Base-by-base conservation (phyloP, 179 eudicot species). In the Silene noctiflora region DNA sequence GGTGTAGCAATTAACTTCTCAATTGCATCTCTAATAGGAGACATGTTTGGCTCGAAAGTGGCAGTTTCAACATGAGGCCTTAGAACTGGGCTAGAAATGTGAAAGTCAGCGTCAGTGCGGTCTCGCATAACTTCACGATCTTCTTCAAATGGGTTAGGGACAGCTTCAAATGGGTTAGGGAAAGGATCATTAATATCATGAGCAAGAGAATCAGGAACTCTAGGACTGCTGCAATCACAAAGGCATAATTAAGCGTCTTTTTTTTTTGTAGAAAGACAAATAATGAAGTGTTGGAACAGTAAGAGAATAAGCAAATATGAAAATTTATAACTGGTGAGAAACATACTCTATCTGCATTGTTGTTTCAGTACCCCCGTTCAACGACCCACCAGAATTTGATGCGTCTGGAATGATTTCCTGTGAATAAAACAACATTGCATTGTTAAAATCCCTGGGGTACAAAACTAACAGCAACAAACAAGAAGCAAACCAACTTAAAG, bases 101-200 rank as follows among this genome's bases (percentile, higher is more conserved):
- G 73, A 67, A 71, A 66, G 62, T 79, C 85, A 77, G 56, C 69
- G 10, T 9, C 76, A 72, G 3, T 55, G 51, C 81, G 80, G 67
- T 88, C 91, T 67, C 97, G 96, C 89, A 85, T 71, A 4, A 48
- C 27, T 82, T 91, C 97, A 66, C 80, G 61, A 66, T 71, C 72
- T 25, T 76, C 80, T 69, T 64, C 83, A 33, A 19, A 39, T 8
- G 44, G 80, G 58, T 35, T 81, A 39, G 80, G 82, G 70, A 71
- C 74, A 56, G 65, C 80, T 69, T 63, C 83, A 42, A 19, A 39
- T 8, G 44, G 80, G 58, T 39, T 80, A 39, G 80, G 82, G 68
- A 71, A 74, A 48, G 68, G 73, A 72, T 76, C 69, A 51, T 2
- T 58, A 27, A n/a, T 65, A 63, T 20, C 79, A 39, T 31, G 60